Base-by-base conservation (phyloP, 2,329 filamentous ascomycete species). In the Alternaria alternata region DNA sequence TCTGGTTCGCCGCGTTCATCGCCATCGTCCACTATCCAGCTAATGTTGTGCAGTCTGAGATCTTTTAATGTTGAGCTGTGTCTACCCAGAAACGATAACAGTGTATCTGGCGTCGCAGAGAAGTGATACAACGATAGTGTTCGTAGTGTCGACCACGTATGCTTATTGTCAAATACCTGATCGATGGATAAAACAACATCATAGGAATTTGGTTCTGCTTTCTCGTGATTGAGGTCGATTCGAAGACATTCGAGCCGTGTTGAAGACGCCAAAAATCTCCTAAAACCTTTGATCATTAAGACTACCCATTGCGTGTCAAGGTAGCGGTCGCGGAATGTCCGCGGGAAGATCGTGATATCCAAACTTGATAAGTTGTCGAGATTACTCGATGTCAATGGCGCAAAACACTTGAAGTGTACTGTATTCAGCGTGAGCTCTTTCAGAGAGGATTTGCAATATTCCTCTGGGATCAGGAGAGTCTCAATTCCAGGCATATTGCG, bases 1-100 rank as follows among this genome's bases (percentile, higher is more conserved):
- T 41, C 22, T 14, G 32, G 12, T 36, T n/a, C 18, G n/a, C 18
- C 41, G 32, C 18, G 34, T 16, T 5, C 7, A 24, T 12, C 41
- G 32, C 18, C 26, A 16, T 8, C 1, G 18, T 12, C 22, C 12
- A 14, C 11, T 12, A 18, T 24, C 8, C 57, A 39, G 30, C 4
- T 11, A 1, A 62, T 54, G 11, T 49, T 43, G 12, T 61, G 41
- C 5, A 68, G 54, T 38, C 53, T 57, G 47, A 69, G 34, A 16
- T 62, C 53, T 7, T 41, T 61, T 16, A 68, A 47, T 2, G 62
- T 68, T 3, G 56, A 56, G 8, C 44, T 42, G 14, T 68, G 62
- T 32, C 57, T 42, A 12, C 12, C 9, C 3, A 67, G 12, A 7
- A 68, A 42, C 4, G 57, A 54, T 7, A 61, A 3, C 12, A 68